phyloP scores from a whole-genome alignment of 2,329 filamentous ascomycete species.

The Arachnopeziza araneosa region DNA sequence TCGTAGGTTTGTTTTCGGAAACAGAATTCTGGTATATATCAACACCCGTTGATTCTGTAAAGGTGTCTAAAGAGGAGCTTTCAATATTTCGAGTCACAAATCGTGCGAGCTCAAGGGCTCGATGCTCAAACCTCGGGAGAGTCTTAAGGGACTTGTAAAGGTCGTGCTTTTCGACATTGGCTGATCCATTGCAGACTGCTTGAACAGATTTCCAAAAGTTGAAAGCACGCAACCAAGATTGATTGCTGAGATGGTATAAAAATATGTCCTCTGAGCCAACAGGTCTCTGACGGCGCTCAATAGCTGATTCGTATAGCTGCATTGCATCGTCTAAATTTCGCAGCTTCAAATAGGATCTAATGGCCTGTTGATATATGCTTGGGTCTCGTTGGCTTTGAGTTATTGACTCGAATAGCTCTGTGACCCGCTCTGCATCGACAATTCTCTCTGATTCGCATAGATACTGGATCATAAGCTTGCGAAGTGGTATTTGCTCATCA shows the following conservation, averaged over 20 bases:
- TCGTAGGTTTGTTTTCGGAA: no score
- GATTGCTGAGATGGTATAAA: conserved; percentile 18
- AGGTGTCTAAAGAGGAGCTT: not conserved
- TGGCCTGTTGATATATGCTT: conserved; percentile 39
- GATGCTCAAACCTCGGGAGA: not conserved
- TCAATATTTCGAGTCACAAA: conserved; percentile 5
- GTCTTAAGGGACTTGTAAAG: conserved; percentile 12
- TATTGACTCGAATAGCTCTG: conserved; percentile 38
- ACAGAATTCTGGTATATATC: not conserved
- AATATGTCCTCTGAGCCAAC: conserved; percentile 23
- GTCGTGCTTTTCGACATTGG: conserved; percentile 4
- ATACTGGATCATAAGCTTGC: conserved; percentile 30
- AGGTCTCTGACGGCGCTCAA: conserved; percentile 12
- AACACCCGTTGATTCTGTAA: not conserved
- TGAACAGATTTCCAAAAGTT: conserved; percentile 14
- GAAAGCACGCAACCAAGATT: conserved; percentile 22
- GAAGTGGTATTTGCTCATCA: conserved; percentile 17
- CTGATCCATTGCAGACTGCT: not conserved
- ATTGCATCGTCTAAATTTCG: conserved; percentile 33
- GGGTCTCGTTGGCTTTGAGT: conserved; percentile 31
- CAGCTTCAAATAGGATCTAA: conserved; percentile 39
- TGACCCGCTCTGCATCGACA: conserved; percentile 37
- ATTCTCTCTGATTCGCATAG: conserved; percentile 34
- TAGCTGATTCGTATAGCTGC: conserved; percentile 16
- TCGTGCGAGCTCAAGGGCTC: conserved; percentile 13